phyloP scores from a whole-genome alignment of 2,329 filamentous ascomycete genomes.

The Claviceps pusilla region DNA sequence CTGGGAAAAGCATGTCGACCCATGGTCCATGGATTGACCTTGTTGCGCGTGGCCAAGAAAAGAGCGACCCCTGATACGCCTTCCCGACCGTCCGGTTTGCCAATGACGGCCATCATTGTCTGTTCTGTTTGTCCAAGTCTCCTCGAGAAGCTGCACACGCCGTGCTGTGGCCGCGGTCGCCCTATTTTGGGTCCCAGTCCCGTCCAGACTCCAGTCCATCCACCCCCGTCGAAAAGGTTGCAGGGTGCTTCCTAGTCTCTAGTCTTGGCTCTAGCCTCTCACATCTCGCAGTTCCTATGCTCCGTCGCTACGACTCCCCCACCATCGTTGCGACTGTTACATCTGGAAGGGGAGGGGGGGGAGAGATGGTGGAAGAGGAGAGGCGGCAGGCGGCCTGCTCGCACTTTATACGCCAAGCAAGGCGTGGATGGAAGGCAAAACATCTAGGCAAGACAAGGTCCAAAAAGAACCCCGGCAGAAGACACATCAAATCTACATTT shows the following conservation, averaged over 20 bases:
- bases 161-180: background rate
- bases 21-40: background rate
- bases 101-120: background rate
- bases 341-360: background rate
- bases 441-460: background rate
- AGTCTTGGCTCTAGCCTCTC: background rate
- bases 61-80: background rate
- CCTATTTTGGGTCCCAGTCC: background rate
- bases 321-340: background rate
- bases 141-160: too few species aligned
- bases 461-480: background rate
- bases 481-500: background rate
- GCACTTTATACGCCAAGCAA: background rate
- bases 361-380: background rate
- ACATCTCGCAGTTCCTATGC: background rate
- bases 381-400: background rate
- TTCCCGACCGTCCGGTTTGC: constrained; percentile 2
- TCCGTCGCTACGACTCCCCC: background rate
- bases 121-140: background rate
- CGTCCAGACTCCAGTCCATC: background rate
- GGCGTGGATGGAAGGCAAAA: background rate
- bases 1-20: background rate
- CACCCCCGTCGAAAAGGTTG: background rate
- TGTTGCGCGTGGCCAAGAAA: background rate
- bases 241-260: background rate